Conservation (phyloP, 164 flowering plant genomes). For the Tetrastigma voinierianum region DNA sequence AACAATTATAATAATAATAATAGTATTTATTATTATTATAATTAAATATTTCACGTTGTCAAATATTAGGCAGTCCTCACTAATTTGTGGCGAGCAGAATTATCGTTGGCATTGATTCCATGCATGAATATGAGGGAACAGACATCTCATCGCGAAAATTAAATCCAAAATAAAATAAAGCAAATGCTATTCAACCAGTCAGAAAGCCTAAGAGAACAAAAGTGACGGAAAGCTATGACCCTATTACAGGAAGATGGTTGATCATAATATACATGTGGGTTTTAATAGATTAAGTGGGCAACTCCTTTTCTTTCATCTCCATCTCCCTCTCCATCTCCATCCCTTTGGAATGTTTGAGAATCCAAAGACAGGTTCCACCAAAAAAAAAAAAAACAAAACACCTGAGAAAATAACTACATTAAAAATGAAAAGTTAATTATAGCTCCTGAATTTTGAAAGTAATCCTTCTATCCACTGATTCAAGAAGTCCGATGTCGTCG, state of each 20-base stretch:
- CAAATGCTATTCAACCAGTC: background rate
- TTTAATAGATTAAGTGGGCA: background rate
- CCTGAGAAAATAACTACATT: background rate
- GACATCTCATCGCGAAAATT: no score
- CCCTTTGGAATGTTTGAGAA: background rate
- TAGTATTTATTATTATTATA: no score
- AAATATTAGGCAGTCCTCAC: no score
- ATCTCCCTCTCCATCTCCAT: background rate
- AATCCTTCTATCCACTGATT: conserved; percentile 62
- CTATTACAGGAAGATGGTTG: background rate
- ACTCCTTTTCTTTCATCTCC: background rate
- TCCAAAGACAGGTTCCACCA: background rate
- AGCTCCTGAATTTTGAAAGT: conserved; percentile 54
- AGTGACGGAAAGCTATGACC: background rate
- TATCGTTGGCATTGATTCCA: no score
- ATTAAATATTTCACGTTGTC: no score
- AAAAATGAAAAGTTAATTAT: conserved; percentile 6
- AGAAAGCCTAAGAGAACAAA: background rate
- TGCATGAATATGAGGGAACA: no score
- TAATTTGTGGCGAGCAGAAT: no score
- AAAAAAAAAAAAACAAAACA: background rate
- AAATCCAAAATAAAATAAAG: no score
- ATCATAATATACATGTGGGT: conserved; percentile 3
- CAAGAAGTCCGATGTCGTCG: conserved; percentile 65
- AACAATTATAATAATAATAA: no score